Conservation (phyloP, 2,329 filamentous ascomycete species). For the Escovopsis sp. region DNA sequence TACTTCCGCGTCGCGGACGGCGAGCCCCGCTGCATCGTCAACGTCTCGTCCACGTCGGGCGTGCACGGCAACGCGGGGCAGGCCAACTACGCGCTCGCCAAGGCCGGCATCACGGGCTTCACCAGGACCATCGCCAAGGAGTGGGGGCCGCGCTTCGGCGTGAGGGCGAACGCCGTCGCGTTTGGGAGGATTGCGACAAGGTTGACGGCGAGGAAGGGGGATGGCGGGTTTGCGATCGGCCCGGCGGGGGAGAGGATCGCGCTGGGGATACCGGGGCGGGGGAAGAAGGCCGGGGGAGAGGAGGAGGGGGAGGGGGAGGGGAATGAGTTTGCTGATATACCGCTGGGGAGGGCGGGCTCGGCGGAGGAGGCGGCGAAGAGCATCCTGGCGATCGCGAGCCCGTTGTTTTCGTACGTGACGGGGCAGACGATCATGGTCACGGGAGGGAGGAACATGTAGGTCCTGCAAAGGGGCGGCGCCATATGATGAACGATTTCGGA, state of each 20-base stretch:
- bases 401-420: constrained; percentile 69
- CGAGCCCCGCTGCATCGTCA: constrained; percentile 63
- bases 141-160: constrained; percentile 74
- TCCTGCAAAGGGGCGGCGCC: too few species aligned
- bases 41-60: constrained; percentile 69
- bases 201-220: constrained; percentile 71
- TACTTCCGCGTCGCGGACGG: constrained; percentile 81
- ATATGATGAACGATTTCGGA: constrained; percentile 3
- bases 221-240: constrained; percentile 62
- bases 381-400: constrained; percentile 65
- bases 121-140: constrained; percentile 86
- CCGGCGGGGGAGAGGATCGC: constrained; percentile 62
- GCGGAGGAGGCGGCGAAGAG: constrained; percentile 67
- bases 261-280: constrained; percentile 53
- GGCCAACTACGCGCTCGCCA: constrained; percentile 74
- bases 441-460: constrained; percentile 51
- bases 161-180: constrained; percentile 68
- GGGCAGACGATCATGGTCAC: constrained; percentile 82
- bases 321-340: constrained; percentile 51
- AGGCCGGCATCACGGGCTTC: constrained; percentile 68
- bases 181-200: constrained; percentile 72
- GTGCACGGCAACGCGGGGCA: constrained; percentile 83
- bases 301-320: constrained; percentile 46
- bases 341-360: constrained; percentile 59
- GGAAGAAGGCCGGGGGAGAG: constrained; percentile 22